phyloP scores from a whole-genome alignment of 495 filamentous ascomycete species.

The Aspergillus kassunensis region DNA sequence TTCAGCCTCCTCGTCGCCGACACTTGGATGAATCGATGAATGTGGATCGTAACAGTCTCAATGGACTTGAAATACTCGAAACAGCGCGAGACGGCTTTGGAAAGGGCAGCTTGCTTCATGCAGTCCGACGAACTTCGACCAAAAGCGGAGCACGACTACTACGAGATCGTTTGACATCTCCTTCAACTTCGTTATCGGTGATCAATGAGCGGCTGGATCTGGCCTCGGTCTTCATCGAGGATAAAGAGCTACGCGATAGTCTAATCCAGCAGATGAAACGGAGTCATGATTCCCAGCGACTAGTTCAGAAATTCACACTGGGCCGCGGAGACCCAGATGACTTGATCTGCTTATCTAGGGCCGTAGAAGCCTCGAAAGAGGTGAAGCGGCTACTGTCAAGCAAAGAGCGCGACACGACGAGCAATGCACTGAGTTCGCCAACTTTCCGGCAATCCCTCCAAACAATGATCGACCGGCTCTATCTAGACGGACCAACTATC shows the following conservation, averaged over 20 bases:
- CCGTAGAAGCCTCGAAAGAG: constrained; percentile 72
- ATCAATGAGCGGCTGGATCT: constrained; percentile 82
- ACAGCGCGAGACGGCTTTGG: constrained; percentile 71
- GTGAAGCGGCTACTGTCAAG: constrained; percentile 51
- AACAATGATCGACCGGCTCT: constrained; percentile 56
- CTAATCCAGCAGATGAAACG: constrained; percentile 64
- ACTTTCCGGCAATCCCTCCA: constrained; percentile 29
- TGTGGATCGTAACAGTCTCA: constrained; percentile 88
- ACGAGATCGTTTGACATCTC: constrained; percentile 74
- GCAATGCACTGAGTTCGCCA: constrained; percentile 16
- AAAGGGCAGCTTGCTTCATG: constrained; percentile 82
- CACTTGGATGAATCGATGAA: constrained; percentile 72
- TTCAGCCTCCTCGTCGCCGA: constrained; percentile 76
- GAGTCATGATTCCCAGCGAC: constrained; percentile 80
- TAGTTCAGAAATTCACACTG: constrained; percentile 89
- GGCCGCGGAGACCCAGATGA: constrained; percentile 95
- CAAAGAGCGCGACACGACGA: not conserved
- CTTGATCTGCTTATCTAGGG: constrained; percentile 73
- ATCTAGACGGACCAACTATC: constrained; percentile 60
- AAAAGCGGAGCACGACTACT: constrained; percentile 85
- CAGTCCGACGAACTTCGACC: constrained; percentile 82
- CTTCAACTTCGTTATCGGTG: constrained; percentile 73
- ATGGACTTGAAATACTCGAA: constrained; percentile 80
- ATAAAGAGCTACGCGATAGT: constrained; percentile 61
- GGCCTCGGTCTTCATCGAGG: constrained; percentile 65